phyloP scores from a whole-genome alignment of 768 basidiomycete species.

The Harrya chromipes region DNA sequence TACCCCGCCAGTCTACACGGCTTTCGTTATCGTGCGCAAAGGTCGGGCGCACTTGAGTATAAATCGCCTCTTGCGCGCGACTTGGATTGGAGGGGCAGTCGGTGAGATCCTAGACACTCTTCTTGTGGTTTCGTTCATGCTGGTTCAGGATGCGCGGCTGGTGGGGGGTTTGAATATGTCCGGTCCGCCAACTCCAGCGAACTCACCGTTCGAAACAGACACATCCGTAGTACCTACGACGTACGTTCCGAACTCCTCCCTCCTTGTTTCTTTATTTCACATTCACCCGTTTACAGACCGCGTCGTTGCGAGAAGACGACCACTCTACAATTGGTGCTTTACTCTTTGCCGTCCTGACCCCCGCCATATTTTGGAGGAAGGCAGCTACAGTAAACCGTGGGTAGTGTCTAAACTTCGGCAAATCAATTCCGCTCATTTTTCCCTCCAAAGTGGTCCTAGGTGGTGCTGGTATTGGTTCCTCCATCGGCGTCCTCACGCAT shows the following conservation, averaged over 20 bases:
- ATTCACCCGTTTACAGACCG: conserved; percentile 40
- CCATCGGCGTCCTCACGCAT: conserved; percentile 57
- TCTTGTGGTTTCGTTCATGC: not conserved
- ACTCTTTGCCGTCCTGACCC: conserved; percentile 58
- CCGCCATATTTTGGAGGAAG: conserved; percentile 72
- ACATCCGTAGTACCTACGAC: conserved; percentile 55
- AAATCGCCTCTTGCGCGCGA: conserved; percentile 65
- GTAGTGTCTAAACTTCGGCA: conserved; percentile 18
- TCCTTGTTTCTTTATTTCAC: not conserved
- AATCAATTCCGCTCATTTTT: not conserved
- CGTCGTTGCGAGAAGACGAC: conserved; percentile 62
- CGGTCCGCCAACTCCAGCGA: conserved; percentile 54
- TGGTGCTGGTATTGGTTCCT: conserved; percentile 66
- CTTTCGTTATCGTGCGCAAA: conserved; percentile 50
- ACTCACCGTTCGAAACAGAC: conserved; percentile 45
- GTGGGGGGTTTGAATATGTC: conserved; percentile 59
- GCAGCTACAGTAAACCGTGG: conserved; percentile 60
- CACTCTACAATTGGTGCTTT: conserved; percentile 73
- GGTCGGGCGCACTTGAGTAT: conserved; percentile 53
- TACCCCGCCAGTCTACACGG: conserved; percentile 58
- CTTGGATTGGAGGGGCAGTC: conserved; percentile 64
- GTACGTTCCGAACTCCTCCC: conserved; percentile 43
- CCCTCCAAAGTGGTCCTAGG: conserved; percentile 58
- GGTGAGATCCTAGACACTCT: conserved; percentile 31
- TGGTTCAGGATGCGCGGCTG: conserved; percentile 36